Percentiles rank a stretch among this genome's conserved stretches.
Conservation (phyloP, 352 stramenopile species). For the Phytopythium mirpurense region DNA sequence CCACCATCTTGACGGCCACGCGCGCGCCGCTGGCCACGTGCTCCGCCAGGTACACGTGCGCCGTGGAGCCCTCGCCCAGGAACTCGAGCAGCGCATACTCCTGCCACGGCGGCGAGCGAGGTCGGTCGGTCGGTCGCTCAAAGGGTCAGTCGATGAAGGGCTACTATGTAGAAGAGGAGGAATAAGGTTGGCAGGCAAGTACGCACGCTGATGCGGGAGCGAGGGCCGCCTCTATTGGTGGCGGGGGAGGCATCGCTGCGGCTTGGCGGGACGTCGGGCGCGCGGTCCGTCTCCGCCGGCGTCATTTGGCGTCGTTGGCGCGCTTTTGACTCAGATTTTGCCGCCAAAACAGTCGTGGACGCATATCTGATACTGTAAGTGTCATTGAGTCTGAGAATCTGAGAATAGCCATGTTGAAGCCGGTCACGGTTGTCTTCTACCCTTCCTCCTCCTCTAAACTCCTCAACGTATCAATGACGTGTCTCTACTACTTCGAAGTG, state of each 20-base stretch:
- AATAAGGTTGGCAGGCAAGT: too few species aligned
- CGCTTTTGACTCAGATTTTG: not conserved
- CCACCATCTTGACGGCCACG: slow-evolving; percentile 82
- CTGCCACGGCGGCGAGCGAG: too few species aligned
- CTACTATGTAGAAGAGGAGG: too few species aligned
- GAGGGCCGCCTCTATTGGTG: not conserved
- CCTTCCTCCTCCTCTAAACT: too few species aligned
- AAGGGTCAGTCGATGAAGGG: too few species aligned
- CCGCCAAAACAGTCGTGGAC: not conserved
- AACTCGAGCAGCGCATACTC: slow-evolving; percentile 73
- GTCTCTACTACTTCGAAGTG: too few species aligned
- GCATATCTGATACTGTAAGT: not conserved
- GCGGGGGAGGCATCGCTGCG: not conserved
- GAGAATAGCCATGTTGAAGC: not conserved
- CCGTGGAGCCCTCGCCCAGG: slow-evolving; percentile 66
- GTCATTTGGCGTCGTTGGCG: not conserved
- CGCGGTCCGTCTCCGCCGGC: not conserved
- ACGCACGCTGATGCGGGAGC: slow-evolving; percentile 5
- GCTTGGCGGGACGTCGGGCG: not conserved
- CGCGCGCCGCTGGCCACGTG: slow-evolving; percentile 21
- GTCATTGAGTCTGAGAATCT: too few species aligned
- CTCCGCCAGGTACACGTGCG: slow-evolving; percentile 70
- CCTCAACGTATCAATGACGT: too few species aligned
- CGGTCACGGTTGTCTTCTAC: too few species aligned
- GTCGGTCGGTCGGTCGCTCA: too few species aligned